Conservation (phyloP, 805 yeast species). For the Saccharomycopsis selenospora region DNA sequence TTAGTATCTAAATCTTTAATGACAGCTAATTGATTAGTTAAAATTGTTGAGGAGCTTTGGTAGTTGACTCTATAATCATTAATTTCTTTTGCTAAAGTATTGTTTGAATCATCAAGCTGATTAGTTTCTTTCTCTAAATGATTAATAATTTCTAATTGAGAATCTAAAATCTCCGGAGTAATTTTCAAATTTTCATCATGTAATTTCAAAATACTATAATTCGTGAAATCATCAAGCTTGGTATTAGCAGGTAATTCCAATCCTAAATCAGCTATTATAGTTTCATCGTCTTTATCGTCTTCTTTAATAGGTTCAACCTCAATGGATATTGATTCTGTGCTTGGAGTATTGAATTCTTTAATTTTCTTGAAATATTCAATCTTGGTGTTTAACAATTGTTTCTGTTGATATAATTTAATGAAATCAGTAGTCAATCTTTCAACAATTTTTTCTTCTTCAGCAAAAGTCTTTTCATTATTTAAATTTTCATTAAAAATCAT, state of each 20-base stretch:
- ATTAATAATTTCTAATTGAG: conserved; percentile 21
- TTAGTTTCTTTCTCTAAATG: conserved; percentile 45
- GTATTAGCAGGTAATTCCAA: conserved; percentile 15
- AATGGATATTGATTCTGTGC: not conserved
- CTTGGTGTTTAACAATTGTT: conserved; percentile 4
- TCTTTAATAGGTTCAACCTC: conserved; percentile 14
- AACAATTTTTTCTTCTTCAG: conserved; percentile 14
- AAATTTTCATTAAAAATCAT: conserved; percentile 12
- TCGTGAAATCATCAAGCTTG: not conserved
- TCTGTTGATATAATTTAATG: not conserved
- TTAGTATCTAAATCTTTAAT: conserved; percentile 7
- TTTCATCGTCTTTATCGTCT: conserved; percentile 15
- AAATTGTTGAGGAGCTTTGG: conserved; percentile 33
- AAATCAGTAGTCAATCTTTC: conserved; percentile 15
- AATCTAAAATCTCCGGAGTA: not conserved
- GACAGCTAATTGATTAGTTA: conserved; percentile 10
- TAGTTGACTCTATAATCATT: conserved; percentile 35
- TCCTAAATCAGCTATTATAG: conserved; percentile 18
- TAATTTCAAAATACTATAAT: not conserved
- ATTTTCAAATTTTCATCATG: not conserved
- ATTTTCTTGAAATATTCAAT: conserved; percentile 10
- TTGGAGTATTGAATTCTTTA: not conserved
- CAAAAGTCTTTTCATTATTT: conserved; percentile 8
- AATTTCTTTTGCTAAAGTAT: conserved; percentile 25
- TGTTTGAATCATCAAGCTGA: conserved; percentile 50